Conservation (phyloP, 148 eudicot genomes). For the Chenopodium album region DNA sequence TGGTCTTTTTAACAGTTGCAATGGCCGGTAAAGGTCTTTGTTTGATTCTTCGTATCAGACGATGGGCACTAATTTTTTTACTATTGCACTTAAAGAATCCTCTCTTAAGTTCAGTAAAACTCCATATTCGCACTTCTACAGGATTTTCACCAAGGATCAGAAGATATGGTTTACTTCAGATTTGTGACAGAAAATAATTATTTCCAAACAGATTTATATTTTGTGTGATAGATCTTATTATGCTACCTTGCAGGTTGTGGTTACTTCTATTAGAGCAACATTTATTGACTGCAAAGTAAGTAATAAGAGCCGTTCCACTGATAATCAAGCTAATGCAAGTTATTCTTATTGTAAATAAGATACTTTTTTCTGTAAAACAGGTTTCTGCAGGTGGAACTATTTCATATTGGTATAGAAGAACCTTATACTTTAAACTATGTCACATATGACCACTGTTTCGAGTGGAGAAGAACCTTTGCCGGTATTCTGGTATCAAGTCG, state of each 20-base stretch:
- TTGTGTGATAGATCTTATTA: background rate
- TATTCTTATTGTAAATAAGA: too few relatives aligned
- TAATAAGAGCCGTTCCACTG: background rate
- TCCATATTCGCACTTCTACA: background rate
- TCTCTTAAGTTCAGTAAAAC: background rate
- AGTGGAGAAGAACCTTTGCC: background rate
- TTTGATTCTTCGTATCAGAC: background rate
- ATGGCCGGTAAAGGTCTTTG: background rate
- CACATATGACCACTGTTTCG: background rate
- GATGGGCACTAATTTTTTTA: background rate
- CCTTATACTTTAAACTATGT: background rate
- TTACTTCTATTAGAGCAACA: background rate
- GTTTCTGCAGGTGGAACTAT: background rate
- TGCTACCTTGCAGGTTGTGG: background rate
- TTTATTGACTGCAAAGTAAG: background rate
- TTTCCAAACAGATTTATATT: too few relatives aligned
- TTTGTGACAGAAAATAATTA: background rate
- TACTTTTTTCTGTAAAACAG: background rate
- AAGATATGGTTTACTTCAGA: background rate
- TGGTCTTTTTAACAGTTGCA: background rate
- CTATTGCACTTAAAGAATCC: background rate
- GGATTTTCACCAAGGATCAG: background rate
- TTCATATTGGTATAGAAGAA: too few relatives aligned
- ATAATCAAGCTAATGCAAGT: background rate
- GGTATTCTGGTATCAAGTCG: slow-evolving; percentile 4